Percentiles rank a stretch among this genome's conserved stretches.
Conservation (phyloP, 352 stramenopile species). For the Phytophthora hybrid region DNA sequence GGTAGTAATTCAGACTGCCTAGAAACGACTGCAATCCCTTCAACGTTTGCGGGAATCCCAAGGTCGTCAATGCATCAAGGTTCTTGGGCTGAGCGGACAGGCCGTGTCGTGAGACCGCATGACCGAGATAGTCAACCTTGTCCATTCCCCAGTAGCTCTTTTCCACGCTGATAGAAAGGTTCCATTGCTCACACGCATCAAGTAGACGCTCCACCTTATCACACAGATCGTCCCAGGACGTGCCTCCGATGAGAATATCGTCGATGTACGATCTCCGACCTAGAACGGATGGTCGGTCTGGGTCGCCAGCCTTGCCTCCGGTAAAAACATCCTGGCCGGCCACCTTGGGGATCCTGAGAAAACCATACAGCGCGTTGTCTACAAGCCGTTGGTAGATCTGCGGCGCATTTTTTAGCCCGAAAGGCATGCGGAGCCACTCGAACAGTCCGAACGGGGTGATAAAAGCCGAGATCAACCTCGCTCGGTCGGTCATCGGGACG, state of each 20-base stretch:
- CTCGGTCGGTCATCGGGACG: too few species aligned
- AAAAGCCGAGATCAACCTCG: too few species aligned
- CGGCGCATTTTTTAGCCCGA: too few species aligned
- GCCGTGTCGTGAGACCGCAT: conserved; percentile 8
- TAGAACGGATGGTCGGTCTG: conserved; percentile 5
- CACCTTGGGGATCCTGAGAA: not conserved
- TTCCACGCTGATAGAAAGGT: too few species aligned
- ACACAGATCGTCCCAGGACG: conserved; percentile 22
- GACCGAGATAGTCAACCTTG: too few species aligned
- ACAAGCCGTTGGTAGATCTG: conserved; percentile 31
- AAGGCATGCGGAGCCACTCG: too few species aligned
- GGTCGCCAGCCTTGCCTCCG: not conserved
- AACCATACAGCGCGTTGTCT: conserved; percentile 31
- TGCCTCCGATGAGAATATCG: conserved; percentile 23
- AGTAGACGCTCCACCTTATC: conserved; percentile 11
- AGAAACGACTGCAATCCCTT: conserved; percentile 32
- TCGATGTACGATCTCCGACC: conserved; percentile 34
- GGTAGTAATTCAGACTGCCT: too few species aligned
- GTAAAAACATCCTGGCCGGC: not conserved
- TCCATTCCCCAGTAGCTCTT: conserved; percentile 17
- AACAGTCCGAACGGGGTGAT: too few species aligned
- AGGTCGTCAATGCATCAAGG: not conserved
- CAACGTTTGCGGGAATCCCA: conserved; percentile 21
- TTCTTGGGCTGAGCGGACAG: conserved; percentile 27
- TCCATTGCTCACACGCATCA: conserved; percentile 16